Conservation (phyloP, 441 rosid species). For the Eruca vesicaria region DNA sequence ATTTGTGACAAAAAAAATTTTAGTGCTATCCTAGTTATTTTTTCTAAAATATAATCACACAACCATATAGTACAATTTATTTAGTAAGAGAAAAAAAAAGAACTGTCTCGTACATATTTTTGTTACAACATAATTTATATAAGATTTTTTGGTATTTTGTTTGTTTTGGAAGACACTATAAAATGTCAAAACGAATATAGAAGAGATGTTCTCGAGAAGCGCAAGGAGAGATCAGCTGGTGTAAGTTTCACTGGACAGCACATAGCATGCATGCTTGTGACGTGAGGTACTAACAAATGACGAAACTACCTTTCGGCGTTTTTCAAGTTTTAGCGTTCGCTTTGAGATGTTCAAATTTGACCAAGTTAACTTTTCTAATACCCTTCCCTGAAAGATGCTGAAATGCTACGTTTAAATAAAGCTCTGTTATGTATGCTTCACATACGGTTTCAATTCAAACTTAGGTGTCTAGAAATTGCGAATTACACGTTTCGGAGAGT, state of each 20-base stretch:
- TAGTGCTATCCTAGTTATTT: too few relatives aligned
- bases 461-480: neutral
- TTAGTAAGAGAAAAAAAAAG: too few relatives aligned
- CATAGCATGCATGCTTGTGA: conserved; percentile 6
- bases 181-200: conserved; percentile 2
- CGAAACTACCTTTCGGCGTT: neutral
- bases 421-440: neutral
- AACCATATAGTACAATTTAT: too few relatives aligned
- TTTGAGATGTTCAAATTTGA: neutral
- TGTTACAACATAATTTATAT: neutral
- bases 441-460: neutral
- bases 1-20: too few relatives aligned
- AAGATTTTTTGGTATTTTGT: neutral
- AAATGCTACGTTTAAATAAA: neutral
- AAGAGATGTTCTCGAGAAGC: neutral
- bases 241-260: neutral
- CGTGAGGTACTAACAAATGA: neutral
- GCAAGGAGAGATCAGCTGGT: conserved; percentile 2
- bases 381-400: neutral
- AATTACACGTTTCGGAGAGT: too few relatives aligned
- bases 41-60: too few relatives aligned
- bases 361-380: neutral
- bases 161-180: neutral
- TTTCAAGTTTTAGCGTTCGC: neutral
- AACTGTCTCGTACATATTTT: too few relatives aligned